Evolutionary conservation across 192 early-diverging fungal genomes (phyloP).

Genomic region (Martensiomyces pterosporus): DNA sequence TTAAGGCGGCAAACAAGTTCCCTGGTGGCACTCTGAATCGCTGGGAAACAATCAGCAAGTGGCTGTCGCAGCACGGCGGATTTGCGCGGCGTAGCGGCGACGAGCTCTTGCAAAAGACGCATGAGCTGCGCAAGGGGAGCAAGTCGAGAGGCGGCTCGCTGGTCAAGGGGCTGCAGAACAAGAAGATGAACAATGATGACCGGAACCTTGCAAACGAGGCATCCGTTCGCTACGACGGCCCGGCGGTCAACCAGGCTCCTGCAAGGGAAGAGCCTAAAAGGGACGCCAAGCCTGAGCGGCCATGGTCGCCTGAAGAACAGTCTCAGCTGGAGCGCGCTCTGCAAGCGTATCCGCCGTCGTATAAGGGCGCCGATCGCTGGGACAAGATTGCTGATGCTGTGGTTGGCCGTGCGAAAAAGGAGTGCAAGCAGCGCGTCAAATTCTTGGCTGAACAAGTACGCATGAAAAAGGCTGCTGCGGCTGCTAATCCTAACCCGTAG

Average conservation of each 20-base stretch:
- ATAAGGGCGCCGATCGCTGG: constrained; percentile 60
- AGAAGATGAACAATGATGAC: constrained; percentile 15
- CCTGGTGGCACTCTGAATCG: constrained; percentile 70
- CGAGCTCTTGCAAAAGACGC: constrained; percentile 69
- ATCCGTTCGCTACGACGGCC: constrained; percentile 23
- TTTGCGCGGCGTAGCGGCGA: constrained; percentile 55
- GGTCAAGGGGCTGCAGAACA: constrained; percentile 37
- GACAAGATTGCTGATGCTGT: constrained; percentile 60
- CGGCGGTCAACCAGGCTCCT: neutral
- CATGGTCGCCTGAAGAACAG: constrained; percentile 57
- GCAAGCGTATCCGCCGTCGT: constrained; percentile 55
- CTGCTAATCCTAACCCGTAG: no score
- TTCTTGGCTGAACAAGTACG: constrained; percentile 17
- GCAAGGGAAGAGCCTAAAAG: neutral
- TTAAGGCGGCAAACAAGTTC: constrained; percentile 78
- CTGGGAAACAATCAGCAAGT: constrained; percentile 79
- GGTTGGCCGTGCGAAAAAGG: constrained; percentile 58
- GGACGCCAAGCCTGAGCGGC: constrained; percentile 9
- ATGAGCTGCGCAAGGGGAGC: constrained; percentile 62
- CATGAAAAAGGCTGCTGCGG: constrained; percentile 5
- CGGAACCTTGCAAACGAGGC: constrained; percentile 4
- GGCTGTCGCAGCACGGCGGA: constrained; percentile 69
- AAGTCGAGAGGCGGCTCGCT: constrained; percentile 27
- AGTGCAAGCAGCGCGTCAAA: constrained; percentile 62
- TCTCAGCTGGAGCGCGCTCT: constrained; percentile 54